These are phyloP conservation scores for Oryza rufipogon DNA, from an alignment of 176 grass and related monocot species.

Conservation along the genomic window DNA sequence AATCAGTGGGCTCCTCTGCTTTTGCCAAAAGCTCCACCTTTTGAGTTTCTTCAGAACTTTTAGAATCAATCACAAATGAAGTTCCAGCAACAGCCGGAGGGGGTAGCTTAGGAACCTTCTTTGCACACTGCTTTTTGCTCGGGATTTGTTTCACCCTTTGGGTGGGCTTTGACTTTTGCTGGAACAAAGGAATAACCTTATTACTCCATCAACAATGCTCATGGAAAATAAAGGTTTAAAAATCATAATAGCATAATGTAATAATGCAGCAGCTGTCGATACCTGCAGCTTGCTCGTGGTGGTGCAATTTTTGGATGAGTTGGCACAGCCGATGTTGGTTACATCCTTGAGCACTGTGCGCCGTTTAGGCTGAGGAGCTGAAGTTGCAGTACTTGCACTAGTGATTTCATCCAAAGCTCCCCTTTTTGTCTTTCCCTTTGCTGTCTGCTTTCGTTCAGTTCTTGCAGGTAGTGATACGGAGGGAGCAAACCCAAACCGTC, in stretches of 20 bases:
- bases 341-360: constrained; percentile 62
- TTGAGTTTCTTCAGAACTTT: constrained; percentile 28
- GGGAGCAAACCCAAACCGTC: constrained; percentile 34
- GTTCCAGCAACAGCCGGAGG: constrained; percentile 19
- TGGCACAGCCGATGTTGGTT: constrained; percentile 48
- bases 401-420: constrained; percentile 52
- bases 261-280: constrained; percentile 25
- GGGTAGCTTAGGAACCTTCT: constrained; percentile 46
- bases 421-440: constrained; percentile 49
- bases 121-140: constrained; percentile 38
- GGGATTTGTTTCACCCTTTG: constrained; percentile 20
- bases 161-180: constrained; percentile 31
- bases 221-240: constrained; percentile 7
- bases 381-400: constrained; percentile 27
- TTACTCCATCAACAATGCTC: constrained; percentile 28
- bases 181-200: constrained; percentile 19
- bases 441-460: constrained; percentile 30
- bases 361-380: constrained; percentile 50
- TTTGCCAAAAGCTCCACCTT: constrained; percentile 16
- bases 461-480: constrained; percentile 30
- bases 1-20: constrained; percentile 30
- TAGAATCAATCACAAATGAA: constrained; percentile 40
- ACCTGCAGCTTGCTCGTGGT: constrained; percentile 51
- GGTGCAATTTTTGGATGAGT: constrained; percentile 18
- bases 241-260: constrained; percentile 15